A percentile compares a stretch with the other conserved stretches of the same genome.
phyloP scores from a whole-genome alignment of 2,329 filamentous ascomycete genomes.

The Arthrobotrys sphaeroides region DNA sequence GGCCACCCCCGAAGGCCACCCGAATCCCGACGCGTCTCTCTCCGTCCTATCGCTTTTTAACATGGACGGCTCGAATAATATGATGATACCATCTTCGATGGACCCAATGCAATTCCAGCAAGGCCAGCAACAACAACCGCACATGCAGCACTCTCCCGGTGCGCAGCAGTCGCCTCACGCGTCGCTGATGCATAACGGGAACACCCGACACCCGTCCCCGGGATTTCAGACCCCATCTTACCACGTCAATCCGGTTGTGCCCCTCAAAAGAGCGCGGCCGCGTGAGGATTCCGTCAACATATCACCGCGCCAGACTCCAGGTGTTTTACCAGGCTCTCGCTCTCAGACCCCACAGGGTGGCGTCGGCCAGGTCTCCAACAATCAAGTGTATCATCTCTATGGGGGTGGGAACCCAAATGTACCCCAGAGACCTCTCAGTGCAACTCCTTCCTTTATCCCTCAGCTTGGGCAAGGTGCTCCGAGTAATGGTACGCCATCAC shows the following conservation, averaged over 20 bases:
- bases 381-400: conserved; percentile 73
- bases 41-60: background rate
- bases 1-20: background rate
- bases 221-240: conserved; percentile 81
- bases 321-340: conserved; percentile 80
- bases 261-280: conserved; percentile 85
- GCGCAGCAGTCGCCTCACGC: conserved; percentile 58
- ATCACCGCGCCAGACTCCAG: conserved; percentile 79
- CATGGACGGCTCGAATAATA: conserved; percentile 59
- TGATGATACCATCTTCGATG: conserved; percentile 69
- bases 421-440: conserved; percentile 55
- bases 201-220: conserved; percentile 82
- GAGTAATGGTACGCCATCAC: conserved; percentile 86
- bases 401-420: conserved; percentile 71
- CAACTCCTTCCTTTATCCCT: conserved; percentile 67
- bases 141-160: conserved; percentile 43
- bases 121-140: conserved; percentile 21
- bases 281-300: conserved; percentile 84
- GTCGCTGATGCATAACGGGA: conserved; percentile 80
- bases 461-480: conserved; percentile 84
- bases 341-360: conserved; percentile 79
- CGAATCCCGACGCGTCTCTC: conserved; percentile 22
- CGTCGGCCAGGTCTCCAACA: conserved; percentile 72
- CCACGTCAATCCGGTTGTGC: conserved; percentile 84
- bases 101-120: conserved; percentile 65